A percentile compares a stretch with the other conserved stretches of the same genome.
Conservation (phyloP, 306 rosid species). For the Benincasa hispida region DNA sequence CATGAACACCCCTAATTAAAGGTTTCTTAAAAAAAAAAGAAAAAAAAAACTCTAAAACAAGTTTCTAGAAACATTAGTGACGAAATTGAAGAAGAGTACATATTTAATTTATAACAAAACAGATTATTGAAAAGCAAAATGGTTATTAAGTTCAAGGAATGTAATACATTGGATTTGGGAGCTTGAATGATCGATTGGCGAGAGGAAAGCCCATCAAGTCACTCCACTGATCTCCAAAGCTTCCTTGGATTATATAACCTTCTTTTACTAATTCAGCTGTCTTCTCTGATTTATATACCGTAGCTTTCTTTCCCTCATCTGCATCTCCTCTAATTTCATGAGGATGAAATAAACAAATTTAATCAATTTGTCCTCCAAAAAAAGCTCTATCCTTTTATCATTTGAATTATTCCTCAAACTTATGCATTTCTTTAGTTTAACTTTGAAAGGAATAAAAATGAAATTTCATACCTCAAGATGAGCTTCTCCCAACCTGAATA, state of each 20-base stretch:
- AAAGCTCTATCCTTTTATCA: too few species aligned
- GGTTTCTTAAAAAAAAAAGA: too few species aligned
- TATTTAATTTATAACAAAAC: too few species aligned
- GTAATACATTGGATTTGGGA: constrained; percentile 86
- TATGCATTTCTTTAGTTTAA: too few species aligned
- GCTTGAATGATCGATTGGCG: constrained; percentile 59
- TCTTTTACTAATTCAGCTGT: constrained; percentile 39
- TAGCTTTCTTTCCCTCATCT: constrained; percentile 60
- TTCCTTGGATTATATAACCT: constrained; percentile 69
- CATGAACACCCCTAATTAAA: too few species aligned
- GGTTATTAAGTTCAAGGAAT: constrained; percentile 14
- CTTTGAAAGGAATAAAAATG: too few species aligned
- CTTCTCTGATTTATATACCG: constrained; percentile 65
- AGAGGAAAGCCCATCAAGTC: constrained; percentile 63
- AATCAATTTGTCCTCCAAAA: too few species aligned
- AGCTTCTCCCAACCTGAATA: constrained; percentile 60
- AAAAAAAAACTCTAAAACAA: too few species aligned
- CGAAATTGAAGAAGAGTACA: too few species aligned
- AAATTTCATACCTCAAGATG: constrained; percentile 41
- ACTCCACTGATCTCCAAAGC: constrained; percentile 93
- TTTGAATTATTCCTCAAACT: too few species aligned
- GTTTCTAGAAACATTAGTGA: too few species aligned
- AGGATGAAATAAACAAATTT: background rate
- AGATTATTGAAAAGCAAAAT: too few species aligned
- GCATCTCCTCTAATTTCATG: constrained; percentile 32